Evolutionary conservation across 2,329 filamentous ascomycete species (phyloP).

Genomic region (Trichophyton simii): DNA sequence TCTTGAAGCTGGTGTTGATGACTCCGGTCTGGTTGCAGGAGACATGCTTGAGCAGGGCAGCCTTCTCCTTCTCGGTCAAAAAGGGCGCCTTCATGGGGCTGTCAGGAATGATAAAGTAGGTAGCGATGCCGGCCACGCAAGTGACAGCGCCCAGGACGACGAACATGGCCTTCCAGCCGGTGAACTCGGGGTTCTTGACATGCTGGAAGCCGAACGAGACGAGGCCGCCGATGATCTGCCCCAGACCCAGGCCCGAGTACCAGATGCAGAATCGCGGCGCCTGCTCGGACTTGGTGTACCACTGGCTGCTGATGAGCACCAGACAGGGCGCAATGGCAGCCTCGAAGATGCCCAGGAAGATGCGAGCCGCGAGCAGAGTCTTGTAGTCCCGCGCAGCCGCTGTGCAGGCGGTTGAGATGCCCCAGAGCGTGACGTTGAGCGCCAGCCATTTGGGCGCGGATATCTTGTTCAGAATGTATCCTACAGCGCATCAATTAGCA

Average conservation of each 20-base stretch:
- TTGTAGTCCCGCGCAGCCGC: slow-evolving; percentile 35
- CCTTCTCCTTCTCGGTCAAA: slow-evolving; percentile 13
- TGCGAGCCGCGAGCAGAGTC: slow-evolving; percentile 21
- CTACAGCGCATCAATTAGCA: slow-evolving; percentile 19
- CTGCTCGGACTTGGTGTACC: slow-evolving; percentile 37
- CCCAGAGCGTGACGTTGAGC: slow-evolving; percentile 47
- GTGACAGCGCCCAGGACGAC: slow-evolving; percentile 7
- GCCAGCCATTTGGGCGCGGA: slow-evolving; percentile 51
- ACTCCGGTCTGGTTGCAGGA: slow-evolving; percentile 14
- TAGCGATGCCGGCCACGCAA: slow-evolving; percentile 5
- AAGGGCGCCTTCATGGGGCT: slow-evolving; percentile 10
- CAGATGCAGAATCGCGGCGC: slow-evolving; percentile 44
- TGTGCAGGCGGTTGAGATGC: slow-evolving; percentile 39
- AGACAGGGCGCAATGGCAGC: slow-evolving; percentile 20
- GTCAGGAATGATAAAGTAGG: slow-evolving; percentile 6
- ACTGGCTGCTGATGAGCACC: slow-evolving; percentile 22
- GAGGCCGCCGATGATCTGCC: slow-evolving; percentile 22
- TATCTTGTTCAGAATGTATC: slow-evolving; percentile 47
- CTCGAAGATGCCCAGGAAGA: slow-evolving; percentile 23
- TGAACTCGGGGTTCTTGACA: slow-evolving; percentile 16
- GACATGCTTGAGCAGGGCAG: slow-evolving; percentile 11
- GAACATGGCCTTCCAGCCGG: slow-evolving; percentile 11
- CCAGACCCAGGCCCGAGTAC: slow-evolving; percentile 45
- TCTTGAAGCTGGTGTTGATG: slow-evolving; percentile 13
- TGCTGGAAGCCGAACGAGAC: slow-evolving; percentile 19